Base-by-base conservation (phyloP, 2,329 filamentous ascomycete genomes). In the Talaromyces sp. region DNA sequence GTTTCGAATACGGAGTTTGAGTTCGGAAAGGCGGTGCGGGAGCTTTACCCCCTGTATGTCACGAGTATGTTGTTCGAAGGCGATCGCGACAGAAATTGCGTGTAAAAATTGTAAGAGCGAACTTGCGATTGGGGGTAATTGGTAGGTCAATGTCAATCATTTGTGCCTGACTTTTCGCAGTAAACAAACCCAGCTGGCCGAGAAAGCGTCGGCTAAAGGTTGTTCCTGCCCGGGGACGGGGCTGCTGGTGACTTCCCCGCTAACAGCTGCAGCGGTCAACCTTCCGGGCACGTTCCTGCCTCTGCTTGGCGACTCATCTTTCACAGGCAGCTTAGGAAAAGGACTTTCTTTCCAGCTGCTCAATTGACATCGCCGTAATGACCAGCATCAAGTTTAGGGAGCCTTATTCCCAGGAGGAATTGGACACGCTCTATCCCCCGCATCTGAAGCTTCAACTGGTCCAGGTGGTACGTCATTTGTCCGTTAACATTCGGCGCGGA, bases 391-490 rank as follows among this genome's bases (percentile, higher is more conserved):
- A 85, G 52, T 91, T 91, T 58, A 87, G 92, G 65, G 82, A 85
- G 64, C 87, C 91, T 0, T 98, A 98, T 81, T 88, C 89, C 52
- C 81, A 88, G 69, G 89, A 91, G 66, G 93, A 98, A 84, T 86
- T 98, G 59, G 83, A 85, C 50, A 82, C 83, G 72, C 88, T 98
- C 66, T 99, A 97, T 80, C 95, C 95, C 0, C 80, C 87, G 63
- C 83, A 85, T 52, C 84, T 99, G 66, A 86, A 94, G 75, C 87
- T 99, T 41, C 90, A 95, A 75, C 87, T 95, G 66, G 95, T 98
- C 59, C 95, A 99, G 81, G 85, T 98, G 71, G 85, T 89, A 74
- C 73, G 84, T 75, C 45, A 64, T 43, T 47, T 14, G 11, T 43
- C 35, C 22, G 33, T 10, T 37, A 11, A n/a, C 14, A 22, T 19